These are phyloP conservation scores for Oryza rufipogon DNA, from an alignment of 176 grass and related monocot species.

Conservation along the genomic window DNA sequence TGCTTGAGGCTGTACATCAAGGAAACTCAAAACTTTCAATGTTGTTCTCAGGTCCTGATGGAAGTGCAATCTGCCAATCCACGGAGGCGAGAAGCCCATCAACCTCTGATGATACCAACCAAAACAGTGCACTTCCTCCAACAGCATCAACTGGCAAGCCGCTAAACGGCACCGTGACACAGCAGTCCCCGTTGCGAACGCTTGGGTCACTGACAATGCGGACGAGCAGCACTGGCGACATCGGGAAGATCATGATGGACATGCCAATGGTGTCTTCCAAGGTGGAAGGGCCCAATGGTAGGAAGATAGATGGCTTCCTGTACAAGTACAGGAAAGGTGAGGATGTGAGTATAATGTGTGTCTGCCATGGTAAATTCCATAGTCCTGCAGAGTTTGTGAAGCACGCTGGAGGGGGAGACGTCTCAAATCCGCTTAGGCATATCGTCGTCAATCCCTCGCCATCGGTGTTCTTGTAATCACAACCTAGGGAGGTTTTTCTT, in stretches of 20 bases:
- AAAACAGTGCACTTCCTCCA: slow-evolving; percentile 25
- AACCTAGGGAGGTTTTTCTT: slow-evolving; percentile 16
- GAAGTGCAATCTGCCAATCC: slow-evolving; percentile 24
- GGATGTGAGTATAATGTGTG: slow-evolving; percentile 84
- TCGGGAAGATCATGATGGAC: slow-evolving; percentile 71
- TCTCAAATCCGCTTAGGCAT: slow-evolving; percentile 73
- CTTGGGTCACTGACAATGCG: slow-evolving; percentile 50
- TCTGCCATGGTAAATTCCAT: slow-evolving; percentile 90
- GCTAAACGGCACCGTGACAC: not conserved
- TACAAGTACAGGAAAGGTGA: slow-evolving; percentile 77
- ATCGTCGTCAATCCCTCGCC: slow-evolving; percentile 64
- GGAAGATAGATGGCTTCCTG: slow-evolving; percentile 79
- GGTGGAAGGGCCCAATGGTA: slow-evolving; percentile 60
- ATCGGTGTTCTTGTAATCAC: slow-evolving; percentile 37
- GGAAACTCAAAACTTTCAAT: slow-evolving; percentile 5
- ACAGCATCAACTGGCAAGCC: slow-evolving; percentile 10
- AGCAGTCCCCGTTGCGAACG: slow-evolving; percentile 38
- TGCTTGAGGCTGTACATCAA: not conserved
- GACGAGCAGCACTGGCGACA: slow-evolving; percentile 38
- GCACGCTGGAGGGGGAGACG: slow-evolving; percentile 74
- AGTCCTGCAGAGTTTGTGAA: slow-evolving; percentile 92
- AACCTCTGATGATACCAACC: slow-evolving; percentile 37
- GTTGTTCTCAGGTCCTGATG: slow-evolving; percentile 33
- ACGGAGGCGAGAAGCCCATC: slow-evolving; percentile 31
- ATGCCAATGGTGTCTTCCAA: slow-evolving; percentile 89